Percentiles rank a stretch among this genome's conserved stretches.
These are phyloP conservation scores for Lasiodiplodia hormozganensis DNA, from an alignment of 2,329 filamentous ascomycete genomes.

Conservation along the genomic window DNA sequence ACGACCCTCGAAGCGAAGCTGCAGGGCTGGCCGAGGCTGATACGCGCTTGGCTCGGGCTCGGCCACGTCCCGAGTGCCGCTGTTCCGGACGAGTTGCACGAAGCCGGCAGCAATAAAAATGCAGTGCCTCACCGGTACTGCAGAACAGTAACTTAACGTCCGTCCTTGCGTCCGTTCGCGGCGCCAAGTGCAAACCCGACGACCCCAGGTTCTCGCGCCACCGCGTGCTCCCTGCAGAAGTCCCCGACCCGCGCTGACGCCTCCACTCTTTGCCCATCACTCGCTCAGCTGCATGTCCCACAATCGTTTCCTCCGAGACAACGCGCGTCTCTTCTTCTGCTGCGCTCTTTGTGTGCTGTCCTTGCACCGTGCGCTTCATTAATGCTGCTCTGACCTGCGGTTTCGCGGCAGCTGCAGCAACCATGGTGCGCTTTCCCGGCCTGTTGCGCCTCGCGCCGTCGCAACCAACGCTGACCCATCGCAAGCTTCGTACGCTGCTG, in stretches of 20 bases:
- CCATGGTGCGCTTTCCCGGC: constrained; percentile 12
- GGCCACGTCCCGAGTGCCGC: constrained; percentile 11
- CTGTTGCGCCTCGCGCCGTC: neutral
- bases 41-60: constrained; percentile 9
- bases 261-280: constrained; percentile 16
- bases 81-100: neutral
- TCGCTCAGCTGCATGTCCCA: constrained; percentile 21
- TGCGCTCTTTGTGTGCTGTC: constrained; percentile 10
- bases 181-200: neutral
- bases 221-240: constrained; percentile 20
- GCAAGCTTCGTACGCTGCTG: constrained; percentile 11
- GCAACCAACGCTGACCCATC: neutral
- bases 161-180: constrained; percentile 7
- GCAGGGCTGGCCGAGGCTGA: neutral
- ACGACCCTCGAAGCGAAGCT: constrained; percentile 4
- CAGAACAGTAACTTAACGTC: neutral
- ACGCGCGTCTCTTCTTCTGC: neutral
- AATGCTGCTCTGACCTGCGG: constrained; percentile 4
- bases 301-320: constrained; percentile 19
- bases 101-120: neutral
- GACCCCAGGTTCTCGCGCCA: constrained; percentile 12
- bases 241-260: constrained; percentile 16
- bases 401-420: constrained; percentile 13
- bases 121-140: neutral
- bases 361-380: neutral